Conservation (phyloP, 2,329 filamentous ascomycete species). For the Nemania diffusa region DNA sequence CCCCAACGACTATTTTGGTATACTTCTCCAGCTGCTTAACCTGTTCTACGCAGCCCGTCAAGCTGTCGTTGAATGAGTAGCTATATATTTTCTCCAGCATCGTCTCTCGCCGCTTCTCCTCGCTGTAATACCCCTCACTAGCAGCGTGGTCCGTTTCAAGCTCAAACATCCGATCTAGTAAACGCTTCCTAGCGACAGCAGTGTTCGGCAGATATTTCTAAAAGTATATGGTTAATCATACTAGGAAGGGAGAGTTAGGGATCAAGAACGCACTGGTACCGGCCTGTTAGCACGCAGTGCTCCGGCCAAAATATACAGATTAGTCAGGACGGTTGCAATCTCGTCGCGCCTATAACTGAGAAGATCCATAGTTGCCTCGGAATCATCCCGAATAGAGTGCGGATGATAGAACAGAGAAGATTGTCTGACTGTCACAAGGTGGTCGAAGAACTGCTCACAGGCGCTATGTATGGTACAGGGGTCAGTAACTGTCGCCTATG, state of each 20-base stretch:
- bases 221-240: conserved; percentile 4
- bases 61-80: conserved; percentile 63
- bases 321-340: conserved; percentile 66
- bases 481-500: not conserved
- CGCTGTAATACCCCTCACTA: conserved; percentile 40
- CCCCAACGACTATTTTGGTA: conserved; percentile 68
- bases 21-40: conserved; percentile 65
- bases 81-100: conserved; percentile 68
- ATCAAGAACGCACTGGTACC: conserved; percentile 56
- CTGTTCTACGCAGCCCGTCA: conserved; percentile 65
- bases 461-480: not conserved
- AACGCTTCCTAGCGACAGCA: conserved; percentile 61
- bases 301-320: conserved; percentile 67
- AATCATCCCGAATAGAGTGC: conserved; percentile 61
- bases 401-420: conserved; percentile 68
- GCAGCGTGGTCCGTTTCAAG: conserved; percentile 55
- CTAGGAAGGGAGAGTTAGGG: not conserved
- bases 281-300: conserved; percentile 61
- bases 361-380: conserved; percentile 60
- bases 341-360: conserved; percentile 65
- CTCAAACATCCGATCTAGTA: conserved; percentile 62
- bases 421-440: conserved; percentile 67
- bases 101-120: conserved; percentile 51
- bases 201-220: conserved; percentile 66
- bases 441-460: conserved; percentile 69